These are phyloP conservation scores for Pythium rishiriense DNA, from an alignment of 352 stramenopile genomes.

Conservation along the genomic window DNA sequence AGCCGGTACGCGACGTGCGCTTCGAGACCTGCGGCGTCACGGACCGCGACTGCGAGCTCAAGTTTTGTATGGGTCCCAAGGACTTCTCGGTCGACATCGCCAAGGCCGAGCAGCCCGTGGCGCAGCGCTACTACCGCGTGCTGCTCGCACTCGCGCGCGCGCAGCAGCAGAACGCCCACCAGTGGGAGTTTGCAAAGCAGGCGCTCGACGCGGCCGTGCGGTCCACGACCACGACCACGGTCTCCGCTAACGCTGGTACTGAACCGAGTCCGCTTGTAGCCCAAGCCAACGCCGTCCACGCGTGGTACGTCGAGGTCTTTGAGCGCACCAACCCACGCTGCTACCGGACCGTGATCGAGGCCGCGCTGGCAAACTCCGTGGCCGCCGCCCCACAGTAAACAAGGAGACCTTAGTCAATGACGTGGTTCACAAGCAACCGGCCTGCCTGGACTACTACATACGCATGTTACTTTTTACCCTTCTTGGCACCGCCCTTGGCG, in stretches of 20 bases:
- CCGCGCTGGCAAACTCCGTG: background rate
- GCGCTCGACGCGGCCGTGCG: constrained; percentile 16
- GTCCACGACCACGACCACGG: constrained; percentile 1
- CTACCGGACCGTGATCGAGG: constrained; percentile 12
- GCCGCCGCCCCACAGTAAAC: background rate
- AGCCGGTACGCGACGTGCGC: constrained; percentile 31
- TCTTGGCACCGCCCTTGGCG: constrained; percentile 51
- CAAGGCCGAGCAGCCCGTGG: constrained; percentile 43
- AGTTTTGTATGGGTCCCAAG: constrained; percentile 47
- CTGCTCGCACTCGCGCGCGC: constrained; percentile 43
- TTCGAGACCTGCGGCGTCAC: constrained; percentile 60
- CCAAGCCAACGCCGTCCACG: constrained; percentile 12
- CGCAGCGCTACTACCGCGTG: constrained; percentile 55
- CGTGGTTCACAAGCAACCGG: too few species aligned
- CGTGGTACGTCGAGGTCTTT: constrained; percentile 10
- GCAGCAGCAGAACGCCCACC: constrained; percentile 25
- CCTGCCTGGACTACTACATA: too few species aligned
- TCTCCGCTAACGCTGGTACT: background rate
- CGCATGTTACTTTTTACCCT: constrained; percentile 70
- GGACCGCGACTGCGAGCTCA: constrained; percentile 68
- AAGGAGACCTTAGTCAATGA: too few species aligned
- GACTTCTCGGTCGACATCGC: constrained; percentile 55
- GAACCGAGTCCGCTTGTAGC: constrained; percentile 1
- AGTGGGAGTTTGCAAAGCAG: constrained; percentile 18
- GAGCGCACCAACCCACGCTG: constrained; percentile 12